These are phyloP conservation scores for Cytospora leucostoma DNA, from an alignment of 2,329 filamentous ascomycete genomes.

Conservation along the genomic window DNA sequence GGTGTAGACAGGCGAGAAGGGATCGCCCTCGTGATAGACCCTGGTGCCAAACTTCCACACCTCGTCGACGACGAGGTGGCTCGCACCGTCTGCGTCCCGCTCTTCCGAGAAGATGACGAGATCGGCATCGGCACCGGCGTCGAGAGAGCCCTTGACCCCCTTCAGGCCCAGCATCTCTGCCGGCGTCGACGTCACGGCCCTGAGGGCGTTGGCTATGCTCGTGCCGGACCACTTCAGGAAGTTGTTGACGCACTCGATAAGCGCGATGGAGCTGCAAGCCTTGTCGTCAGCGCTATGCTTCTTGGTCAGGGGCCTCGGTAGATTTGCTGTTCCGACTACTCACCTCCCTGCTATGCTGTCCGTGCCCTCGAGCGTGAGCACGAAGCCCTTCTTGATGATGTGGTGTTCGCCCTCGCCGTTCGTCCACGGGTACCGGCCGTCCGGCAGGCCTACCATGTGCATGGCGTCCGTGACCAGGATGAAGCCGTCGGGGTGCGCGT, in stretches of 20 bases:
- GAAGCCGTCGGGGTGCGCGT: constrained; percentile 79
- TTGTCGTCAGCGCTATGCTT: constrained; percentile 12
- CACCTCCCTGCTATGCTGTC: constrained; percentile 76
- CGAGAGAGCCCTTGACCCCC: constrained; percentile 65
- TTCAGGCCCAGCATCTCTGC: constrained; percentile 73
- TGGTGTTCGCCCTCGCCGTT: constrained; percentile 64
- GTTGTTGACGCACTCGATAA: constrained; percentile 83
- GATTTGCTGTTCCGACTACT: constrained; percentile 36
- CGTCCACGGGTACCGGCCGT: constrained; percentile 84
- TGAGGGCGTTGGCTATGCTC: constrained; percentile 67
- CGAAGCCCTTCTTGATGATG: constrained; percentile 70
- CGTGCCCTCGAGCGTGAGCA: constrained; percentile 75
- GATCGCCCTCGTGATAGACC: constrained; percentile 41
- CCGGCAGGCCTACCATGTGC: constrained; percentile 80
- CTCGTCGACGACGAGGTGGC: constrained; percentile 66
- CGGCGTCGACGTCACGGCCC: constrained; percentile 74
- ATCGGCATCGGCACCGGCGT: constrained; percentile 66
- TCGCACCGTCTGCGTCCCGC: constrained; percentile 43
- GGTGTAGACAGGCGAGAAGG: constrained; percentile 26
- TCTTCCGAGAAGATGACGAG: constrained; percentile 67
- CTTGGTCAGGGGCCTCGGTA: background rate
- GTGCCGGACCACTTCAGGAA: constrained; percentile 75
- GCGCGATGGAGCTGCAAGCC: constrained; percentile 59
- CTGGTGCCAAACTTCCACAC: constrained; percentile 77
- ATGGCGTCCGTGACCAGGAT: constrained; percentile 93